Evolutionary conservation across 352 stramenopile species (phyloP), one percentile per base, ranked within the genome.

Genomic region (Globisporangium parvum): DNA sequence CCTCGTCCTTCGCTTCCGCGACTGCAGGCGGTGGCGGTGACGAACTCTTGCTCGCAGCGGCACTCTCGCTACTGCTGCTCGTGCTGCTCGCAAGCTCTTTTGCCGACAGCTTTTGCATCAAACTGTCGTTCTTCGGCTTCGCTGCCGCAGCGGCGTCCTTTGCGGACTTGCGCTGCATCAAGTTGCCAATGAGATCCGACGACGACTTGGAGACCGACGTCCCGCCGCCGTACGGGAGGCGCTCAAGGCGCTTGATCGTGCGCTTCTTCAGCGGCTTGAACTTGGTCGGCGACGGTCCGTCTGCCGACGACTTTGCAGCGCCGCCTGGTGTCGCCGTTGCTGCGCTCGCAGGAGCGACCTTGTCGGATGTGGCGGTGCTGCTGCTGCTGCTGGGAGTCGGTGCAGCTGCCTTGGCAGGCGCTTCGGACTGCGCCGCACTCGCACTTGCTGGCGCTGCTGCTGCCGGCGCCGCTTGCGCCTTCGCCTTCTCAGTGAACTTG

Each of bases 401-500:
- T 28, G 17, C 46, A n/a, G 57, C 63, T 65, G 48, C 47, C 31
- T 53, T 65, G 5, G 51, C 55, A 14, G 66, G 24, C 28, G 71
- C 68, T 8, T 33, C 28, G 3, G 28, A 6, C 28, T 33, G 28
- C n/a, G 51, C 2, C 21, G 62, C 56, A 15, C 62, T 56, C 2
- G 56, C 47, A n/a, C n/a, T n/a, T n/a, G n/a, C n/a, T n/a, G n/a
- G n/a, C n/a, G n/a, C n/a, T n/a, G n/a, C n/a, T n/a, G n/a, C n/a
- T n/a, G n/a, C n/a, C n/a, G n/a, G n/a, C n/a, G n/a, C n/a, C n/a
- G n/a, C n/a, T 40, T 59, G 57, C 3, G 75, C 47, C 51, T 87
- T 90, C 28, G 88, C 73, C 57, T 93, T 93, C 54, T 90, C 80
- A n/a, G 84, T 94, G 47, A 92, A 94, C 56, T 82, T 85, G 59